Evolutionary conservation across 192 early-diverging fungal species (phyloP), one percentile per base, ranked within the genome.

Genomic region (Lobulomyces angularis): DNA sequence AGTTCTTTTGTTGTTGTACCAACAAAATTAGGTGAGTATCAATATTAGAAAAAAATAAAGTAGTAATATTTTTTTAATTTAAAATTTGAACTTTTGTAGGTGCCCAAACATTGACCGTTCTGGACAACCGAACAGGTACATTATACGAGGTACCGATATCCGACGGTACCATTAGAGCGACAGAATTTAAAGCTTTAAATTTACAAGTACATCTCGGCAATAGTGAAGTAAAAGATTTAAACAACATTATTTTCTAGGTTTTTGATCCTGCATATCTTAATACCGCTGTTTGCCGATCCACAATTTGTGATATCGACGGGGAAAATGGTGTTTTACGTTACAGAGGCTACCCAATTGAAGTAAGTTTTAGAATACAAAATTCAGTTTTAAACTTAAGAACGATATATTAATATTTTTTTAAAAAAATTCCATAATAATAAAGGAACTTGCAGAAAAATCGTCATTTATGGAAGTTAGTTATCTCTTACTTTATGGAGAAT

Each of bases 381-480:
- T 45, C 44, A 45, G 12, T 6, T 12, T 0, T 6, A 14, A 8
- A 12, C 17, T 37, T 45, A 3, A 35, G 11, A 21, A 12, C 4
- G n/a, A 9, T 8, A 20, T 31, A 2, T 37, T 70, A 69, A 42
- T 48, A 69, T 20, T 77, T 77, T 16, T 81, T 80, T 43, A 56
- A 66, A 30, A n/a, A n/a, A n/a, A n/a, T n/a, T n/a, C n/a, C n/a
- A n/a, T n/a, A n/a, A n/a, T n/a, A n/a, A 77, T 81, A 37, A 78
- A 81, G 45, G 67, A 81, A 33, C 49, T 81, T 8, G 71, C 77
- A 8, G 69, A 73, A 48, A 65, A 77, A 32, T 71, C 66, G 20
- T 60, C 60, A 8, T 81, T 75, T 51, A 37, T 81, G 9, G 79
- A 81, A 55, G 78, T 81, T 16, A 61, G 77, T 8, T 81, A 80